Evolutionary conservation across 257 asterid species (phyloP), one percentile per base, ranked within the genome.

Genomic region (Nicotiana sylvestris): DNA sequence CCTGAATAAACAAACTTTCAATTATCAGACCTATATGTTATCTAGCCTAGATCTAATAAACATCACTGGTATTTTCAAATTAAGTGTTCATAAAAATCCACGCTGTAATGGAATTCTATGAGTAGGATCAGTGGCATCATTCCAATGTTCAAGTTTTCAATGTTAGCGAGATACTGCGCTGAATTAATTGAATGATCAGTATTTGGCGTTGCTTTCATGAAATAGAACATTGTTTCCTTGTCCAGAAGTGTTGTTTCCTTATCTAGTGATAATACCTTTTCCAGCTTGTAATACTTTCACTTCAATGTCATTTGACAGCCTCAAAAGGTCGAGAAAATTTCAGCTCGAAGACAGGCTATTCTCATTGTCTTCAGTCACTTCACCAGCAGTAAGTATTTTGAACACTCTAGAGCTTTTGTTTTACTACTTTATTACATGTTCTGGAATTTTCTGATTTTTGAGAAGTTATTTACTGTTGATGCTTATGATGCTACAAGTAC

Each of bases 321-420:
- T 92, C 49, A 95, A 95, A 83, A 92, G 96, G 85, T 89, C 94
- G 81, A 91, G 89, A 84, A 95, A 88, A 87, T 91, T 95, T 86
- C 98, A 95, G 91, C 95, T 82, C 69, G 97, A 95, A 87, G 98
- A 93, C 83, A 88, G 97, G 83, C 88, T 95, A 65, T 95, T 95
- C 88, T 93, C 98, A 6, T 85, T 93, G 90, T 92, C 99, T 80
- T 95, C 99, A 1, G 97, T 91, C 83, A 95, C 99, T 77, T 93
- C 99, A 70, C 98, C 99, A 37, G 98, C 95, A 90, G 98, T 95
- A 93, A 55, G 92, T 78, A 81, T 66, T 43, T 81, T 56, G n/a
- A 29, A 25, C 33, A 30, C 1, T 15, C 57, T 51, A 27, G 9
- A 76, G 80, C 27, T 15, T 30, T 65, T 12, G 43, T 65, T 65